Evolutionary conservation across 495 filamentous ascomycete species (phyloP).

Genomic region (Aspergillus kassunensis): DNA sequence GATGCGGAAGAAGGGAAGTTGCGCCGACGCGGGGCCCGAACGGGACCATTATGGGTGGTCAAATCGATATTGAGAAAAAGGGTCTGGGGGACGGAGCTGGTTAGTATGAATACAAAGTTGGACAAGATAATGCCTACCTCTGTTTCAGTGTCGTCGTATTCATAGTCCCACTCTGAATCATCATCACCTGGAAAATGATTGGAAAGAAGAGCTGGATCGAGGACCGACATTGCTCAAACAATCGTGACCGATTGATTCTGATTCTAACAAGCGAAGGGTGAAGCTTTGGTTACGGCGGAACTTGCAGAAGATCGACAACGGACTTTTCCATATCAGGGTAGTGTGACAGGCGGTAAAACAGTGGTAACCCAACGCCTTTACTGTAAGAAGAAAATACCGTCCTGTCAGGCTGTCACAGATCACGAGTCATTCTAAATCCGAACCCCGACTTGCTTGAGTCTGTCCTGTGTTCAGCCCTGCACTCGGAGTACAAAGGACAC

Average conservation of each 20-base stretch:
- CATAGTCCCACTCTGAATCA: conserved; percentile 56
- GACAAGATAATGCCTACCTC: conserved; percentile 38
- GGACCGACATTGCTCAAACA: conserved; percentile 12
- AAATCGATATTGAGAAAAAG: conserved; percentile 55
- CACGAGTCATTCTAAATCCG: neutral
- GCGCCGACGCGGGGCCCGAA: conserved; percentile 33
- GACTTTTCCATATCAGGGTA: neutral
- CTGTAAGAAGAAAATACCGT: neutral
- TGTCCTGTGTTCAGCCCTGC: neutral
- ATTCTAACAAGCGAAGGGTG: neutral
- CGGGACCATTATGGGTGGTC: conserved; percentile 38
- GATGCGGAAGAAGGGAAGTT: conserved; percentile 10
- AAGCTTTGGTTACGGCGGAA: neutral
- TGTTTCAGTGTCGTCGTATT: conserved; percentile 55
- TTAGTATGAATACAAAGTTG: no score
- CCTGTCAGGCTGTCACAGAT: neutral
- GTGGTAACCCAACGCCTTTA: no score
- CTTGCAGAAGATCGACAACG: neutral
- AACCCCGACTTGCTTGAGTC: neutral
- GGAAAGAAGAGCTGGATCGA: conserved; percentile 25
- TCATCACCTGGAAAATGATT: conserved; percentile 13
- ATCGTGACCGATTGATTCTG: neutral
- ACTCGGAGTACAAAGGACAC: no score
- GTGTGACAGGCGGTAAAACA: neutral
- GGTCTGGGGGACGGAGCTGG: conserved; percentile 28